Conservation (phyloP, 768 basidiomycete genomes). For the Naganishia onofrii region DNA sequence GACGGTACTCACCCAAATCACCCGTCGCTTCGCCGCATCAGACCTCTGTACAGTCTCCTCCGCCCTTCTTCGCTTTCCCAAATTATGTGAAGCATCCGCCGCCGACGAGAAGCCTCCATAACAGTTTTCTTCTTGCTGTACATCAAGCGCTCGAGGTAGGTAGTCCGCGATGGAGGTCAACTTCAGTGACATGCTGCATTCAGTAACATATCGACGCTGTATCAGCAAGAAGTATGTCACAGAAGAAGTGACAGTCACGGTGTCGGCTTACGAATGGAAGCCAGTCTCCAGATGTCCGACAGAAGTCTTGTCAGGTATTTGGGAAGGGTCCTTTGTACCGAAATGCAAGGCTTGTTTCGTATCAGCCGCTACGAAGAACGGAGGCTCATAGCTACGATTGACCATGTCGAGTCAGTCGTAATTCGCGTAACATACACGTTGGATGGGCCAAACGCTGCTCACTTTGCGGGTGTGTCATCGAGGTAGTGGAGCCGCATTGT, state of each 20-base stretch:
- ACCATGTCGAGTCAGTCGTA: too few relatives aligned
- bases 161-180: conserved; percentile 26
- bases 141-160: conserved; percentile 2
- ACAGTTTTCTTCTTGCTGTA: conserved; percentile 3
- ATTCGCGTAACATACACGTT: too few relatives aligned
- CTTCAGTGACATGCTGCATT: conserved; percentile 28
- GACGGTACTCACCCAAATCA: conserved; percentile 33
- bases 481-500: conserved; percentile 30
- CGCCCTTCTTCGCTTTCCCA: conserved; percentile 22
- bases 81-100: not conserved
- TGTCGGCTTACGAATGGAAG: conserved; percentile 29
- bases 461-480: conserved; percentile 30
- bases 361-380: conserved; percentile 25
- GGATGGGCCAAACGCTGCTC: not conserved
- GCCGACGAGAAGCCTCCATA: conserved; percentile 2
- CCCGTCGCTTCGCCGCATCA: conserved; percentile 27
- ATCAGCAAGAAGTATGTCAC: not conserved
- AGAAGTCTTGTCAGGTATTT: conserved; percentile 7
- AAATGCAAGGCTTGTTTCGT: conserved; percentile 22
- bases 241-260: not conserved
- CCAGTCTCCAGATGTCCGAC: conserved; percentile 28
- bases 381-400: conserved; percentile 31
- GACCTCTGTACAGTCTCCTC: conserved; percentile 23
- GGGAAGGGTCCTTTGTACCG: conserved; percentile 8
- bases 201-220: not conserved